Conservation (phyloP, 2,329 filamentous ascomycete genomes). For the Penicillium fuscoglaucum region DNA sequence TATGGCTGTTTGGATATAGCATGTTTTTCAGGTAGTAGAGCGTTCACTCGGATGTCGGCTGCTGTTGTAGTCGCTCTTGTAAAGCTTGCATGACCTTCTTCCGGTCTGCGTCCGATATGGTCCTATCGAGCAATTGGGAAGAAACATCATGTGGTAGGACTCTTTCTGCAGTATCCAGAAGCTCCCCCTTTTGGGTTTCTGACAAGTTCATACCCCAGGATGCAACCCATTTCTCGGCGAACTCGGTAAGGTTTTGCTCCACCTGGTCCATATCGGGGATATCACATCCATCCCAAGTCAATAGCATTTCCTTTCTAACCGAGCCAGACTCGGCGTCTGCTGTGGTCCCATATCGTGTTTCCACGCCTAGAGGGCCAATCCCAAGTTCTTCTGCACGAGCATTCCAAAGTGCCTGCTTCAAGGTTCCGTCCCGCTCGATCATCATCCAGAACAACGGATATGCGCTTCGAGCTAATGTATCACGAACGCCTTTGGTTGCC, state of each 20-base stretch:
- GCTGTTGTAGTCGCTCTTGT: conserved; percentile 5
- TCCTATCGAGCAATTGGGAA: conserved; percentile 2
- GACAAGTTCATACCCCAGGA: conserved; percentile 27
- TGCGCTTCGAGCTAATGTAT: conserved; percentile 65
- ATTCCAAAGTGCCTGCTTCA: conserved; percentile 51
- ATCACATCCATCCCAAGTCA: conserved; percentile 42
- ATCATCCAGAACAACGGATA: conserved; percentile 69
- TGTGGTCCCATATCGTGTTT: conserved; percentile 34
- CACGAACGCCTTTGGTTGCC: conserved; percentile 76
- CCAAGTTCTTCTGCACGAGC: conserved; percentile 40
- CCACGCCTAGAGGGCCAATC: conserved; percentile 41
- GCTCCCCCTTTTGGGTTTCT: conserved; percentile 21
- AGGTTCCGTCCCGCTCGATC: conserved; percentile 38
- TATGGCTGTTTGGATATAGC: background rate
- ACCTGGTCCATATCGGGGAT: conserved; percentile 36
- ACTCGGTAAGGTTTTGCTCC: conserved; percentile 26
- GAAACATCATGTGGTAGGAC: conserved; percentile 28
- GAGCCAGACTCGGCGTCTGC: conserved; percentile 20
- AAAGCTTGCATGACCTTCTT: conserved; percentile 22
- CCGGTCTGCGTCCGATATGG: conserved; percentile 26
- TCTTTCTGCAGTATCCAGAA: conserved; percentile 32
- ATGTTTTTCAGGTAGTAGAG: background rate
- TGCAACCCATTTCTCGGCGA: conserved; percentile 32
- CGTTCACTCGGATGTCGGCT: background rate
- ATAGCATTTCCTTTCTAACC: conserved; percentile 25